A percentile compares a stretch with the other conserved stretches of the same genome.
Conservation (phyloP, 1,284 basidiomycete species). For the Rhodotorula sp. region DNA sequence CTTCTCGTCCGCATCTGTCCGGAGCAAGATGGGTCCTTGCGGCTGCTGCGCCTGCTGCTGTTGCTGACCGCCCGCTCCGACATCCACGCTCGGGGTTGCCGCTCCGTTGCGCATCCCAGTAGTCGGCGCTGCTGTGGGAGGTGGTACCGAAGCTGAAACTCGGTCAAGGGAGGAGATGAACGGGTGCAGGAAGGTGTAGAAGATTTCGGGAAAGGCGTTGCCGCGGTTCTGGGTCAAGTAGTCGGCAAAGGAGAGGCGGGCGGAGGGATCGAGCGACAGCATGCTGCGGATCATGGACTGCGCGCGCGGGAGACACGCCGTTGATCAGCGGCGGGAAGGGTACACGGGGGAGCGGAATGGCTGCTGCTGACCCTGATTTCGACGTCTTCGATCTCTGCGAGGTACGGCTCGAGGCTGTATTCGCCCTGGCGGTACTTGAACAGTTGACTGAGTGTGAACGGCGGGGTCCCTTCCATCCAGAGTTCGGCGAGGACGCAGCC, state of each 20-base stretch:
- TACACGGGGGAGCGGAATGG: background rate
- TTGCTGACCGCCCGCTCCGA: background rate
- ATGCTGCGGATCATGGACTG: slow-evolving; percentile 85
- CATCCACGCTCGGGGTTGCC: background rate
- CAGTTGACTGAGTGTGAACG: slow-evolving; percentile 92
- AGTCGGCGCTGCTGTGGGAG: background rate
- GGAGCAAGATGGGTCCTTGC: slow-evolving; percentile 55
- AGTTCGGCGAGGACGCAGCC: slow-evolving; percentile 97
- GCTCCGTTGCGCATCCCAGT: background rate
- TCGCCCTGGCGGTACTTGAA: slow-evolving; percentile 92
- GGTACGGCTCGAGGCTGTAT: slow-evolving; percentile 66
- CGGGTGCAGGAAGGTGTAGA: slow-evolving; percentile 90
- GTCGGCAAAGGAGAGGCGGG: slow-evolving; percentile 78
- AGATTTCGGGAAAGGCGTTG: slow-evolving; percentile 81
- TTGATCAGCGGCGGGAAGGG: background rate
- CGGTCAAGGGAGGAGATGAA: slow-evolving; percentile 71
- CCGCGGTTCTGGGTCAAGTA: slow-evolving; percentile 76
- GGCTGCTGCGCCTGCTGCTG: slow-evolving; percentile 8
- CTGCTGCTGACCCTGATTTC: slow-evolving; percentile 66
- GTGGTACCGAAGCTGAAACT: background rate
- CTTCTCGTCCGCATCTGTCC: slow-evolving; percentile 73
- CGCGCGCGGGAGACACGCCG: slow-evolving; percentile 2
- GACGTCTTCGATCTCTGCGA: slow-evolving; percentile 75
- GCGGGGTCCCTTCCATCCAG: slow-evolving; percentile 88
- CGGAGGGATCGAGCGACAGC: slow-evolving; percentile 75